Percentiles rank a stretch among this genome's conserved stretches.
Evolutionary conservation across 2,329 filamentous ascomycete genomes (phyloP).

Genomic region (Pseudocercospora crystallina): DNA sequence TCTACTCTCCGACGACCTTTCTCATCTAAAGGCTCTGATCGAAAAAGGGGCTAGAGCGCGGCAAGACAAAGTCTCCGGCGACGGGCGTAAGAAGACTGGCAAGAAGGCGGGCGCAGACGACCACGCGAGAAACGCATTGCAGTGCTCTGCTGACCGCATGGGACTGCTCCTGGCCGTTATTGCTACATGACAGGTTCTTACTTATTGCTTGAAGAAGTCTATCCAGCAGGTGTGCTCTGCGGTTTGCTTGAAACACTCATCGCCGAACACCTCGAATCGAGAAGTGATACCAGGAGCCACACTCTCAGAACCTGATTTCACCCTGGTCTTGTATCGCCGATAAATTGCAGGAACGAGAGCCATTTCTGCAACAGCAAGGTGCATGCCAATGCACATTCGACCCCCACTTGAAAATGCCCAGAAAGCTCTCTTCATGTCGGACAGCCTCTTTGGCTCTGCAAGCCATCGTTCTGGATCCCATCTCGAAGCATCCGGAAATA

Average conservation of each 20-base stretch:
- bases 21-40: slow-evolving; percentile 39
- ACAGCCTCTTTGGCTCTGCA: slow-evolving; percentile 26
- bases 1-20: slow-evolving; percentile 22
- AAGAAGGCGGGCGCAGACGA: slow-evolving; percentile 36
- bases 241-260: slow-evolving; percentile 10
- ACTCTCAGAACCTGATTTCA: not conserved
- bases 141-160: slow-evolving; percentile 34
- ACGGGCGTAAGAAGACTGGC: slow-evolving; percentile 46
- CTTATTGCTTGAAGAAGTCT: not conserved
- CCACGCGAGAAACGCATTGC: slow-evolving; percentile 36
- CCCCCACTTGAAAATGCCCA: slow-evolving; percentile 50
- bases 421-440: slow-evolving; percentile 42
- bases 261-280: slow-evolving; percentile 15
- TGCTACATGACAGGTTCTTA: not conserved
- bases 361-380: slow-evolving; percentile 52
- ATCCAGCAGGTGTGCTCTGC: not conserved
- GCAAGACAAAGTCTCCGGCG: slow-evolving; percentile 45
- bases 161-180: slow-evolving; percentile 13
- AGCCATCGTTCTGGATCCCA: slow-evolving; percentile 43
- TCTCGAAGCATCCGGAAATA: slow-evolving; percentile 39
- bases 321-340: slow-evolving; percentile 7
- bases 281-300: slow-evolving; percentile 13
- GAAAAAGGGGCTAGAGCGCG: slow-evolving; percentile 55
- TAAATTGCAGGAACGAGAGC: slow-evolving; percentile 14
- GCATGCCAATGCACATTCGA: slow-evolving; percentile 49